These are phyloP conservation scores for Friedmanniomyces endolithicus DNA, from an alignment of 495 filamentous ascomycete genomes.

Conservation along the genomic window DNA sequence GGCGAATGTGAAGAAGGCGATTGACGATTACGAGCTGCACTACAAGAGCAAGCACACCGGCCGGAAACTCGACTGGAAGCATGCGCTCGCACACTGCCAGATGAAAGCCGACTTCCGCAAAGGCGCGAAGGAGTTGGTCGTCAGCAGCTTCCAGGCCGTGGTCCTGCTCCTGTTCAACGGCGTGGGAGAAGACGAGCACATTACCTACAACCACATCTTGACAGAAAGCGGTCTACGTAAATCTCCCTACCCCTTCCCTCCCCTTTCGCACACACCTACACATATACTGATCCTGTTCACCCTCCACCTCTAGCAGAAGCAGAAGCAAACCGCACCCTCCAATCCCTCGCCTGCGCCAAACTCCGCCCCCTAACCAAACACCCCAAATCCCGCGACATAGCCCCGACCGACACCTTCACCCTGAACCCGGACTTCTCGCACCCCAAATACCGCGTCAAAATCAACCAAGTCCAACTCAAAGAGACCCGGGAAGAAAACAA, in stretches of 20 bases:
- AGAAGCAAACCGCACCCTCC: slow-evolving; percentile 78
- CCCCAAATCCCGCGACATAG: slow-evolving; percentile 73
- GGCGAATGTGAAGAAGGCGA: slow-evolving; percentile 49
- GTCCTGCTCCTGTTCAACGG: slow-evolving; percentile 89
- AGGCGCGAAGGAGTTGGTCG: slow-evolving; percentile 70
- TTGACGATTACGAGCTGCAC: slow-evolving; percentile 62
- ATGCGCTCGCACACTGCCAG: slow-evolving; percentile 76
- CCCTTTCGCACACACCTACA: too few relatives aligned
- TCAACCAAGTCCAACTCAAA: slow-evolving; percentile 94
- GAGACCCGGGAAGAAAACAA: slow-evolving; percentile 88
- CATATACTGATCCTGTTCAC: too few relatives aligned
- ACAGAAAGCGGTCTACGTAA: slow-evolving; percentile 54
- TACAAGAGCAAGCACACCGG: slow-evolving; percentile 82
- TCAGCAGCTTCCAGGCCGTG: slow-evolving; percentile 81
- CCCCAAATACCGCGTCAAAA: slow-evolving; percentile 83
- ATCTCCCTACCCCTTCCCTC: too few relatives aligned
- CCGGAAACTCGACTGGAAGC: slow-evolving; percentile 80
- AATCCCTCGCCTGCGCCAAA: slow-evolving; percentile 85
- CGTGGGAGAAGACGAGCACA: slow-evolving; percentile 38
- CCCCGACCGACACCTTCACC: slow-evolving; percentile 61
- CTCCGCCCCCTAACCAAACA: slow-evolving; percentile 74
- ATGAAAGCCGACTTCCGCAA: slow-evolving; percentile 64
- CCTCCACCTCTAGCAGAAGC: slow-evolving; percentile 40
- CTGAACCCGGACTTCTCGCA: slow-evolving; percentile 68
- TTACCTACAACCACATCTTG: slow-evolving; percentile 60